Conservation (phyloP, 2,329 filamentous ascomycete genomes). For the Diaporthe vaccinii region DNA sequence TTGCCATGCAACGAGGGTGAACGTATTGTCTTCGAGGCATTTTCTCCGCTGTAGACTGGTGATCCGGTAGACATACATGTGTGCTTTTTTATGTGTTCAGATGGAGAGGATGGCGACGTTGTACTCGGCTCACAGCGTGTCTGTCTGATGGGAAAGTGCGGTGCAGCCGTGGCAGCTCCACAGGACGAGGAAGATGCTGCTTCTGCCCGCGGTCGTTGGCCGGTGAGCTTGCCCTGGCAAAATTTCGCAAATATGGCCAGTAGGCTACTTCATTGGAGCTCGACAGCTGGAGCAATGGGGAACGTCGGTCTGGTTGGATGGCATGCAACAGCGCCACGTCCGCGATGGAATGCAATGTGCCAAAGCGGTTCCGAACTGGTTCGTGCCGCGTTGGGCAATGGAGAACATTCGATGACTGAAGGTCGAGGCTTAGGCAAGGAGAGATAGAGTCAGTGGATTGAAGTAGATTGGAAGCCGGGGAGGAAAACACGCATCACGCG, state of each 20-base stretch:
- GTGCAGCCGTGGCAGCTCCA: neutral
- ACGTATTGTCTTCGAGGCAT: neutral
- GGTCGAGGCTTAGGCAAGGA: neutral
- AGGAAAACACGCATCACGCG: neutral
- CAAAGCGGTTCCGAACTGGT: constrained; percentile 9
- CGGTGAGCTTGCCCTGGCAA: neutral
- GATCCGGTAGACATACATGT: neutral
- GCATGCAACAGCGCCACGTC: neutral
- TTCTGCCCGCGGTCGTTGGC: neutral
- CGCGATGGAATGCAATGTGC: neutral
- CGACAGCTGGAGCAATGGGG: neutral
- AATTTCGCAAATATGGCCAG: neutral
- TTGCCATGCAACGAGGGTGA: neutral
- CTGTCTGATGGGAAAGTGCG: neutral
- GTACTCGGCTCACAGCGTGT: neutral
- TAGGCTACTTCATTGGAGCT: neutral
- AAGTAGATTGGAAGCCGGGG: neutral
- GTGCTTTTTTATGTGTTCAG: neutral
- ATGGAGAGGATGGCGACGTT: neutral
- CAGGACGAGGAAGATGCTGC: neutral
- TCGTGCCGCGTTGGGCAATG: constrained; percentile 6
- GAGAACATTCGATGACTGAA: neutral
- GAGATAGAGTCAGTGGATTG: neutral
- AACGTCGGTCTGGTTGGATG: neutral
- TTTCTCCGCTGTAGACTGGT: constrained; percentile 1